Conservation (phyloP, 805 yeast genomes). For the Yamadazyma akitaensis region DNA sequence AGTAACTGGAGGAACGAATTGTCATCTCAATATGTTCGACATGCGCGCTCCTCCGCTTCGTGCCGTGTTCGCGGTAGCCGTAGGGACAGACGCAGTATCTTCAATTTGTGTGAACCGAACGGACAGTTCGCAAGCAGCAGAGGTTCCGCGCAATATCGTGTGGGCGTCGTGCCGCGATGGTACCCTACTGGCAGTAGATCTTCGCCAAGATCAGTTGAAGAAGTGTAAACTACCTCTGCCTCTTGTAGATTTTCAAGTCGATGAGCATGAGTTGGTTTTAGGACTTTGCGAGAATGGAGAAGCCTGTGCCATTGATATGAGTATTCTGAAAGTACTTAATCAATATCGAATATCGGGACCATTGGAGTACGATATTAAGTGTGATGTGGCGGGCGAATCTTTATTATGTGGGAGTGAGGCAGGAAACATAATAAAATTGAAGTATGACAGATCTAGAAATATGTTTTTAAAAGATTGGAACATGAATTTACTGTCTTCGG, state of each 20-base stretch:
- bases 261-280: neutral
- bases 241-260: slow-evolving; percentile 10
- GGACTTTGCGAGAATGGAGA: slow-evolving; percentile 9
- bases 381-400: neutral
- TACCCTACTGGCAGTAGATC: slow-evolving; percentile 19
- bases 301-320: slow-evolving; percentile 6
- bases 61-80: neutral
- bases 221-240: slow-evolving; percentile 9
- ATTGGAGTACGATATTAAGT: slow-evolving; percentile 2
- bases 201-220: slow-evolving; percentile 17
- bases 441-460: neutral
- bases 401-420: slow-evolving; percentile 4
- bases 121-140: neutral
- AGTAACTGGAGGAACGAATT: slow-evolving; percentile 25
- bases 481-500: neutral
- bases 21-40: slow-evolving; percentile 23
- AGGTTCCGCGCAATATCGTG: slow-evolving; percentile 1
- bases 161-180: slow-evolving; percentile 24
- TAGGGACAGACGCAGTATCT: slow-evolving; percentile 14
- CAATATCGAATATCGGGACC: slow-evolving; percentile 4
- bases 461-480: slow-evolving; percentile 1
- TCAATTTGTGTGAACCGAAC: slow-evolving; percentile 19
- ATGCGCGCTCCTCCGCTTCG: slow-evolving; percentile 10
- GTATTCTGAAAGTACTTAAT: slow-evolving; percentile 1
- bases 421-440: neutral